Base-by-base conservation (phyloP, 352 stramenopile genomes). In the Phytophthora sp. region DNA sequence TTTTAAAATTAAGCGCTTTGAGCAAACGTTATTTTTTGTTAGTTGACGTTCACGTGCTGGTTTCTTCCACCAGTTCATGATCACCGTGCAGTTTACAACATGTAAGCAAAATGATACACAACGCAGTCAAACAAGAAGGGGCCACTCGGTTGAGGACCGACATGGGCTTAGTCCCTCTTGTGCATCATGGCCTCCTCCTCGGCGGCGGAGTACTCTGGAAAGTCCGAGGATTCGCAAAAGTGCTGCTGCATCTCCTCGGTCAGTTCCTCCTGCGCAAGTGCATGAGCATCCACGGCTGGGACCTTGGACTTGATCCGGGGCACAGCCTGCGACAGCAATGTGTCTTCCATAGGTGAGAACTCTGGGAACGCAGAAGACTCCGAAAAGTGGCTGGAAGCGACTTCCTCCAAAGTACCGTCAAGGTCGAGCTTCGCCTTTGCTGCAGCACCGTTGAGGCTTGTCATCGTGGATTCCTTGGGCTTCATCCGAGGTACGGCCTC, bases 311-410 rank as follows among this genome's bases (percentile, higher is more conserved):
- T 42, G 49, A 35, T 63, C 37, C 43, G 32, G 11, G 48, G 60
- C 24, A 79, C 56, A 0, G 65, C 66, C 53, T 79, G 50, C 3
- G 56, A 62, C 21, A 83, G 57, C 11, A 88, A 37, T 26, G 77
- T 57, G 34, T 88, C 80, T 30, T 90, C 76, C 11, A 62, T 61
- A 1, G 79, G 60, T 0, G 80, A 77, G 32, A 71, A 82, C 59
- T 89, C 80, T 0, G 80, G 80, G 31, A 87, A 87, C 3, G 73
- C 59, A 7, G 80, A 87, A 1, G 75, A 55, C 48, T 89, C 80
- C 2, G 77, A 84, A 51, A 88, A 90, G 27, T 66, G 48, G 9
- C 64, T 54, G 8, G 73, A 68, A 0, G 72, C 74, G 5, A 66
- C 64, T 13, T 74, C 76, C 31, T 88, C 74, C 20, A 84, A 45